phyloP scores from a whole-genome alignment of 257 asterid genomes.

The Hygrophila difformis region DNA sequence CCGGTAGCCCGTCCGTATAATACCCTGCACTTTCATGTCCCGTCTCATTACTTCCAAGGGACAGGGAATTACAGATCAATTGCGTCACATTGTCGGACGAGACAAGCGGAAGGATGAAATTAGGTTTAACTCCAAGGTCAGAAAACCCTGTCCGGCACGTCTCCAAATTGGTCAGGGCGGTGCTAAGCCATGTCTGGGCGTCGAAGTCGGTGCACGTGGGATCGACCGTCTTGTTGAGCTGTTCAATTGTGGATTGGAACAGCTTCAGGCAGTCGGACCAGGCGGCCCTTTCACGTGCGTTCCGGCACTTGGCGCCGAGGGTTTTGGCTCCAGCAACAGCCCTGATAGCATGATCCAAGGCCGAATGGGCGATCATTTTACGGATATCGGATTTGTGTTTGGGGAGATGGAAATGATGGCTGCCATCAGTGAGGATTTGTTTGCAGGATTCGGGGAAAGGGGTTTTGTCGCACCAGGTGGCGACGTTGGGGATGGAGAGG shows the following conservation, averaged over 20 bases:
- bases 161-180: slow-evolving; percentile 64
- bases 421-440: slow-evolving; percentile 25
- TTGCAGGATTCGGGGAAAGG: slow-evolving; percentile 68
- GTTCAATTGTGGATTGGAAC: slow-evolving; percentile 33
- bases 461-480: slow-evolving; percentile 57
- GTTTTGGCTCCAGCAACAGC: slow-evolving; percentile 34
- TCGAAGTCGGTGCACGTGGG: slow-evolving; percentile 46
- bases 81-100: slow-evolving; percentile 45
- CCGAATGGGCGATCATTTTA: slow-evolving; percentile 36
- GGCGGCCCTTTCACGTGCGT: slow-evolving; percentile 46
- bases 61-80: slow-evolving; percentile 52
- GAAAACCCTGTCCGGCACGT: slow-evolving; percentile 60
- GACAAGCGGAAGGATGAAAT: slow-evolving; percentile 27
- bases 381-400: slow-evolving; percentile 31
- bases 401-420: background rate
- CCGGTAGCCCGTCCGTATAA: slow-evolving; percentile 23
- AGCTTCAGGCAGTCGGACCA: slow-evolving; percentile 70
- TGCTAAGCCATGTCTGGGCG: slow-evolving; percentile 68
- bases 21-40: slow-evolving; percentile 10
- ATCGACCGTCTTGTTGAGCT: slow-evolving; percentile 51
- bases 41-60: slow-evolving; percentile 29
- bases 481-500: background rate
- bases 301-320: slow-evolving; percentile 41
- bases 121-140: slow-evolving; percentile 52
- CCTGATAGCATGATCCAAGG: slow-evolving; percentile 38